phyloP scores from a whole-genome alignment of 257 asterid genomes.

The Solanum piurae region DNA sequence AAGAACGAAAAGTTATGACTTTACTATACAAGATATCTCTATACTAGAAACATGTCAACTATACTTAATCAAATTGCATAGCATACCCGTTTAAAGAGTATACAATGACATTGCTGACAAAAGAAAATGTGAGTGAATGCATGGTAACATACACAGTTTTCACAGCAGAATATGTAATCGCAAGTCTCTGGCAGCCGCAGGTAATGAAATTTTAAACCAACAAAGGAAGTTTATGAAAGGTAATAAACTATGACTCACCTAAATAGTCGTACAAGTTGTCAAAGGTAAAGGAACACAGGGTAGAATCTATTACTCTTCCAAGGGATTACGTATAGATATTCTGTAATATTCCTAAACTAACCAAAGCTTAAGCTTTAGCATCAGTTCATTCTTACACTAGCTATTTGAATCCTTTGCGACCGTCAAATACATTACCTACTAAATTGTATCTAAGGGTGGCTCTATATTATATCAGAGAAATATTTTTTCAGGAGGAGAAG shows the following conservation, averaged over 20 bases:
- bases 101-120: background rate
- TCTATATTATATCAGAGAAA: background rate
- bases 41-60: background rate
- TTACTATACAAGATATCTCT: background rate
- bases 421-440: background rate
- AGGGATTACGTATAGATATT: background rate
- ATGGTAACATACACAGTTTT: background rate
- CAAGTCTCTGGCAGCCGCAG: background rate
- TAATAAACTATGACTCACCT: background rate
- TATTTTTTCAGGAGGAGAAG: background rate
- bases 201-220: background rate
- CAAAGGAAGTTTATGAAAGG: background rate
- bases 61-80: background rate
- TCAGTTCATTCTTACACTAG: background rate
- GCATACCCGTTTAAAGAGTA: background rate
- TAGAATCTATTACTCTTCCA: background rate
- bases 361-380: background rate
- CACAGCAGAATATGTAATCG: background rate
- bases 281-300: background rate
- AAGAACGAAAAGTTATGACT: background rate
- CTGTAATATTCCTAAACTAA: background rate
- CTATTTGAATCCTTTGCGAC: background rate
- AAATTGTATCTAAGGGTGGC: background rate
- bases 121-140: background rate
- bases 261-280: background rate